Evolutionary conservation across 768 basidiomycete species (phyloP), one percentile per base, ranked within the genome.

Genomic region (Chalciporus pseudorubinellus): DNA sequence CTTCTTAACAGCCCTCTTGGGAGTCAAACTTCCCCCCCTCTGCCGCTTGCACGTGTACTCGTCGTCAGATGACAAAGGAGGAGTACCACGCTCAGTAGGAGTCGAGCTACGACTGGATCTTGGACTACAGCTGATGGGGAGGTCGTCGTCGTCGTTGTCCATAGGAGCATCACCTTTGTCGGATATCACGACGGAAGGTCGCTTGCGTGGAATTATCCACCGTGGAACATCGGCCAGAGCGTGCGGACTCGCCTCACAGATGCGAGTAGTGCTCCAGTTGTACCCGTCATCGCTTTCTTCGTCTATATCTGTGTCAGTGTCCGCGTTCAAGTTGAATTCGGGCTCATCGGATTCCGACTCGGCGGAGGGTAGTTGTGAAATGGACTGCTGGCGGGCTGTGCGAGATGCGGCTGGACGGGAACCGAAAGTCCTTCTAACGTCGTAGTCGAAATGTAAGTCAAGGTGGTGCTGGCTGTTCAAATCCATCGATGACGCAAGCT

Each of bases 141-240:
- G 34, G 34, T 36, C 16, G n/a, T 36, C 14, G n/a, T 36, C 16
- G 34, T 36, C 34, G 4, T 36, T 46, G 6, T 36, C 34, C 8
- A 8, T 19, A 11, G 39, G 4, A 18, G 48, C 19, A 20, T 49
- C 39, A 12, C 26, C 40, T 10, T 45, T 44, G 20, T 50, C 31
- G 6, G 44, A 18, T 3, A 51, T 44, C 31, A 54, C 36, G 39
- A 59, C 50, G 10, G 67, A 70, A 7, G 60, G 54, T 31, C 58
- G 57, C 33, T 53, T 63, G 38, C 56, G 58, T 3, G 60, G 57
- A 24, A 60, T 56, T 1, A 67, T 33, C 61, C 61, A 63, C 22
- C 33, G 45, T 3, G 56, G 41, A 19, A 51, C 38, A 36, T 47
- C 52, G 3, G 46, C 28, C 18, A 51, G 12, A 11, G 42, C 44